Conservation (phyloP, 2,329 filamentous ascomycete genomes). For the Xylariaceae sp. region DNA sequence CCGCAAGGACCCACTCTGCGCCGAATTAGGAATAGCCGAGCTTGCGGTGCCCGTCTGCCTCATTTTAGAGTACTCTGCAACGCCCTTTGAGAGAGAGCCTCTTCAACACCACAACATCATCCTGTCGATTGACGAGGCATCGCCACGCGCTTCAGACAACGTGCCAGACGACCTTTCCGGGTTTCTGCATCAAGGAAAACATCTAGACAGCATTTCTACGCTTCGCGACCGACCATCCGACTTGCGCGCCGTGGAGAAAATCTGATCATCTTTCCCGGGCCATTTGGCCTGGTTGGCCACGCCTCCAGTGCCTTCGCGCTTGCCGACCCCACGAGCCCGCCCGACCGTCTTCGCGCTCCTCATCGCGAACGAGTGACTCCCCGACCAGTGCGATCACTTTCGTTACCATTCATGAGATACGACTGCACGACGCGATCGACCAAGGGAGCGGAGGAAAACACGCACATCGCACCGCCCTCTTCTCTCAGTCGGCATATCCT, state of each 20-base stretch:
- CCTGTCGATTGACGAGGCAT: slow-evolving; percentile 29
- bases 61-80: slow-evolving; percentile 14
- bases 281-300: slow-evolving; percentile 33
- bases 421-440: slow-evolving; percentile 16
- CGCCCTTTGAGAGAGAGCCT: slow-evolving; percentile 21
- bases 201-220: slow-evolving; percentile 29
- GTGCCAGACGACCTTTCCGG: slow-evolving; percentile 28
- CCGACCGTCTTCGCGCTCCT: slow-evolving; percentile 23
- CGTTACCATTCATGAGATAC: slow-evolving; percentile 5
- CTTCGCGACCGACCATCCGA: slow-evolving; percentile 12
- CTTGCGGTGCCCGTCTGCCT: slow-evolving; percentile 19
- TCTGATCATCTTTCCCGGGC: slow-evolving; percentile 21
- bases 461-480: slow-evolving; percentile 9
- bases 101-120: slow-evolving; percentile 35
- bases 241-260: slow-evolving; percentile 17
- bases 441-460: no score
- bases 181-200: slow-evolving; percentile 19
- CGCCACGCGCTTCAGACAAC: slow-evolving; percentile 47
- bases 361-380: slow-evolving; percentile 5
- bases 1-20: slow-evolving; percentile 14
- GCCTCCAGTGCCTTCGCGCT: slow-evolving; percentile 33
- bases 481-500: slow-evolving; percentile 6
- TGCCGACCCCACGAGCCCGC: slow-evolving; percentile 23
- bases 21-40: slow-evolving; percentile 28
- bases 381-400: not conserved